A percentile compares a stretch with the other conserved stretches of the same genome.
phyloP scores from a whole-genome alignment of 257 asterid genomes.

The Plantago elongata region DNA sequence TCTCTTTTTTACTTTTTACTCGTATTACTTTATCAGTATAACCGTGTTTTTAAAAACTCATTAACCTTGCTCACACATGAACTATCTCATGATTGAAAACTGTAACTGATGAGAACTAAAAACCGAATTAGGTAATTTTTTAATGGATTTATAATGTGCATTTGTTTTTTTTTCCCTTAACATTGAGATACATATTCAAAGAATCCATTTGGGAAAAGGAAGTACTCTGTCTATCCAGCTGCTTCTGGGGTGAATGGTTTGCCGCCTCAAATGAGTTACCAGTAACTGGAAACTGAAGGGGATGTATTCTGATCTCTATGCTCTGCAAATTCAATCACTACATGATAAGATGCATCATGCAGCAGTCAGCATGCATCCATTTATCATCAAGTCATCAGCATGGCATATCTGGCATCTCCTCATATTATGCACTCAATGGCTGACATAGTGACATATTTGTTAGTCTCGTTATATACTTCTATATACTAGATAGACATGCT shows the following conservation, averaged over 20 bases:
- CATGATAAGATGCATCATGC: slow-evolving; percentile 91
- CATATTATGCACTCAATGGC: slow-evolving; percentile 28
- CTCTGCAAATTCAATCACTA: slow-evolving; percentile 51
- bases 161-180: slow-evolving; percentile 45
- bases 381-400: slow-evolving; percentile 69
- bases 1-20: too few species aligned
- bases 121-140: background rate
- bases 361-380: slow-evolving; percentile 86
- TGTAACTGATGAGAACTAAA: background rate
- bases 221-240: slow-evolving; percentile 49
- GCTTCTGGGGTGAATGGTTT: slow-evolving; percentile 56
- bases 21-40: too few species aligned
- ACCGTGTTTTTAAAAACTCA: too few species aligned
- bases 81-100: background rate
- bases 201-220: slow-evolving; percentile 94
- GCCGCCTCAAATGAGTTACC: slow-evolving; percentile 63
- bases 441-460: slow-evolving; percentile 37
- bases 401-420: slow-evolving; percentile 38
- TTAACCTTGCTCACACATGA: background rate
- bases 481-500: slow-evolving; percentile 47
- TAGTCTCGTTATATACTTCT: slow-evolving; percentile 26
- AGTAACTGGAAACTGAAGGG: slow-evolving; percentile 70
- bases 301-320: slow-evolving; percentile 69
- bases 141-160: slow-evolving; percentile 8
- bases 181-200: slow-evolving; percentile 79